Base-by-base conservation (phyloP, 768 basidiomycete species). In the Phylloporus arenicola region DNA sequence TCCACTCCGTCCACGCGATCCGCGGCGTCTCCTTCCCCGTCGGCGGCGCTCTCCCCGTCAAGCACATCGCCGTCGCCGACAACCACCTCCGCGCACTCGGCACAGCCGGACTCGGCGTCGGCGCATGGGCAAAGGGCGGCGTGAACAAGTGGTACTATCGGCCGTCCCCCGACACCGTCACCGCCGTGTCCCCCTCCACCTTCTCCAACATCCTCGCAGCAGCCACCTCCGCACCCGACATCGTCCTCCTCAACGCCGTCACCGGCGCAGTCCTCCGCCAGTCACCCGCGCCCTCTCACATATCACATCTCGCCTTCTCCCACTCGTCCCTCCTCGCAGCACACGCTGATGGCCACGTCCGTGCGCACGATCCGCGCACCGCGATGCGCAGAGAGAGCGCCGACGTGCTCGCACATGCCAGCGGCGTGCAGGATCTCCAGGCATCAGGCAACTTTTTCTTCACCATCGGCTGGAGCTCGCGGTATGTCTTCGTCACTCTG, bases 381-480 rank as follows among this genome's bases (percentile, higher is more conserved):
- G 79, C 74, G 24, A 64, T 78, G 34, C 75, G 70, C 51, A 72
- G 76, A 48, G 70, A 76, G 41, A 72, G 70, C 9, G 72, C 68
- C 10, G 81, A 85, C 8, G 77, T 89, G 17, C 83, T 81, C 58
- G 92, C 92, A 0, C 94, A 98, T 69, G 74, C 77, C 20, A 82
- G 84, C 47, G 90, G 90, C 5, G 75, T 96, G 22, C 84, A 85
- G 70, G 92, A 88, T 22, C 75, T 96, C 20, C 86, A 92, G 57
- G 78, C 78, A 0, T 77, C 80, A 37, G 91, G 89, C 3, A 88
- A 91, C 67, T 80, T 84, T 56, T 77, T 88, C 34, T 90, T 88
- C 60, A 91, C 89, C 7, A 89, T 92, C 57, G 94, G 94, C 12
- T 86, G 86, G 70, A 86, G 86, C 3, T 76, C 90, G 69, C 84